These are phyloP conservation scores for Colletotrichum orbiculare DNA, from an alignment of 2,329 filamentous ascomycete genomes.

Conservation along the genomic window DNA sequence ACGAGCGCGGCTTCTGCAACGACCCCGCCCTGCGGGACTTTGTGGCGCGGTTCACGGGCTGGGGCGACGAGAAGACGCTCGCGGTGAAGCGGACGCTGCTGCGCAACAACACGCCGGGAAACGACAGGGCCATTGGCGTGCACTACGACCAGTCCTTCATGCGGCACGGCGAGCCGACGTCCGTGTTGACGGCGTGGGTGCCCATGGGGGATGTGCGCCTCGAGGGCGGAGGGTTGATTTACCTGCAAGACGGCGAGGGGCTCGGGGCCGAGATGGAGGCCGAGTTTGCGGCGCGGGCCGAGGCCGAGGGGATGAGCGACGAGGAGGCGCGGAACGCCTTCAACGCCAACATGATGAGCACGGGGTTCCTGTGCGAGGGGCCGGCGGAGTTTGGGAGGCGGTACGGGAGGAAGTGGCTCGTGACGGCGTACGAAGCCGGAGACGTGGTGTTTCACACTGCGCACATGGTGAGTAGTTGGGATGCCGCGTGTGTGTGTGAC, in stretches of 20 bases:
- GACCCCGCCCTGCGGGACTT: constrained; percentile 62
- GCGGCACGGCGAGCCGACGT: constrained; percentile 63
- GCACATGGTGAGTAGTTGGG: constrained; percentile 42
- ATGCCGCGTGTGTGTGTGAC: no score
- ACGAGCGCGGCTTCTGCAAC: constrained; percentile 57
- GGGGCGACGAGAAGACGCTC: constrained; percentile 52
- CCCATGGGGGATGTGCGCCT: constrained; percentile 65
- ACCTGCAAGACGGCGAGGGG: constrained; percentile 59
- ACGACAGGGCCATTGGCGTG: constrained; percentile 65
- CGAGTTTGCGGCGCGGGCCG: constrained; percentile 53
- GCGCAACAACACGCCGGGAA: constrained; percentile 66
- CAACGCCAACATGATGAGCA: constrained; percentile 69
- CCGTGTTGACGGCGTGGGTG: constrained; percentile 65
- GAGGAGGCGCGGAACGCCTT: constrained; percentile 63
- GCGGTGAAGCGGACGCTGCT: constrained; percentile 57
- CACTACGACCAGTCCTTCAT: constrained; percentile 72
- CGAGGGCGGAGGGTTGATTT: constrained; percentile 68
- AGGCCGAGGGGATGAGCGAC: constrained; percentile 61
- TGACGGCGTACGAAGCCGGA: constrained; percentile 52
- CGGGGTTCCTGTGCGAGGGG: constrained; percentile 59
- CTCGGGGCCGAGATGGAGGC: constrained; percentile 51
- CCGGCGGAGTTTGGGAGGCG: constrained; percentile 43
- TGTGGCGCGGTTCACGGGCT: constrained; percentile 62
- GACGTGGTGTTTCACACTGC: constrained; percentile 53
- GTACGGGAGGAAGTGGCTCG: constrained; percentile 47